Evolutionary conservation across 305 asterid genomes (phyloP).

Genomic region (Solanum hybrid): DNA sequence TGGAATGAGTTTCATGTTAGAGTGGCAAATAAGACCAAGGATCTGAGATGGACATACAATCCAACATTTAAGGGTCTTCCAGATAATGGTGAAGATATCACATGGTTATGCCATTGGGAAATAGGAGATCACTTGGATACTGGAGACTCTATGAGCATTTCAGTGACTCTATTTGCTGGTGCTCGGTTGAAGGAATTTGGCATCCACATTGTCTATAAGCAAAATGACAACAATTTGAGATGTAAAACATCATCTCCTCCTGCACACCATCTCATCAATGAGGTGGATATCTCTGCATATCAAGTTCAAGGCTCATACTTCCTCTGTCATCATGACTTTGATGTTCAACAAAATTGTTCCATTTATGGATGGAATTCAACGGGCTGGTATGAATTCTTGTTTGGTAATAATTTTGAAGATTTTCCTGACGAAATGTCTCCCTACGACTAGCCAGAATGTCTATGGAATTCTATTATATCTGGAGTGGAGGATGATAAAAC

Average conservation of each 20-base stretch:
- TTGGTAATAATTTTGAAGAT: background rate
- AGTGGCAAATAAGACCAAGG: background rate
- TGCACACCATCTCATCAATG: background rate
- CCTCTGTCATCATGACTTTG: background rate
- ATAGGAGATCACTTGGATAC: background rate
- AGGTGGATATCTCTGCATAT: background rate
- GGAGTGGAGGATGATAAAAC: background rate
- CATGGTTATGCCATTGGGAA: background rate
- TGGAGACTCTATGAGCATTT: background rate
- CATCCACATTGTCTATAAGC: background rate
- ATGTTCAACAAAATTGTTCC: background rate
- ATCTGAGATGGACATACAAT: background rate
- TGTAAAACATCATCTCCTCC: background rate
- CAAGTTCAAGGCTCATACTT: background rate
- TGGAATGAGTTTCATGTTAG: background rate
- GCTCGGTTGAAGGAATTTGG: background rate
- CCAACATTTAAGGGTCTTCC: background rate
- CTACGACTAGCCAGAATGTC: background rate
- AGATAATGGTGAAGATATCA: background rate
- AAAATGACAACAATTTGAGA: background rate
- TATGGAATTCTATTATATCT: background rate
- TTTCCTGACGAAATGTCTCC: background rate
- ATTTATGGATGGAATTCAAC: background rate
- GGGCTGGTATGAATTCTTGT: background rate
- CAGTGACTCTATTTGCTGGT: background rate